Evolutionary conservation across 768 basidiomycete genomes (phyloP).

Genomic region (Calocybe indica): DNA sequence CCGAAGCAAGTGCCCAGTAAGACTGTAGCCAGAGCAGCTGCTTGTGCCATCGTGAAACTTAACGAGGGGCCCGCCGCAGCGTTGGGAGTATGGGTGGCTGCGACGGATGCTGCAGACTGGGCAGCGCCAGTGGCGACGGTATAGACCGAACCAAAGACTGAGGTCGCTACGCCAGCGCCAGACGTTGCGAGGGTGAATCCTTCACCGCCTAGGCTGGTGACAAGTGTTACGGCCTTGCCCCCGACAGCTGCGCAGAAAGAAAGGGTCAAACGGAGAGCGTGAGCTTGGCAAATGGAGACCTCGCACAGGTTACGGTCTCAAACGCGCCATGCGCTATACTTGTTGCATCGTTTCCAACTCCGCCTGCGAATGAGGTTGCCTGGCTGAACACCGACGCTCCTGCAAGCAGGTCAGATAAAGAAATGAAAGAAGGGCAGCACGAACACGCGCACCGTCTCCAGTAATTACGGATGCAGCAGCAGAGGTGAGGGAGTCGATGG

Average conservation of each 20-base stretch:
- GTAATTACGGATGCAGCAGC: slow-evolving; percentile 23
- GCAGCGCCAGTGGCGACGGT: slow-evolving; percentile 11
- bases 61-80: slow-evolving; percentile 17
- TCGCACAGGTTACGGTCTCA: slow-evolving; percentile 37
- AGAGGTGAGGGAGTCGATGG: slow-evolving; percentile 33
- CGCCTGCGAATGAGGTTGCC: slow-evolving; percentile 17
- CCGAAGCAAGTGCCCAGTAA: slow-evolving; percentile 34
- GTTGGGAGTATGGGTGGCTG: slow-evolving; percentile 9
- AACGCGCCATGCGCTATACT: slow-evolving; percentile 25
- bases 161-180: slow-evolving; percentile 22
- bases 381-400: slow-evolving; percentile 32
- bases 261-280: slow-evolving; percentile 14
- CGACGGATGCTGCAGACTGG: slow-evolving; percentile 5
- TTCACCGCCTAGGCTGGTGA: slow-evolving; percentile 53
- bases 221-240: slow-evolving; percentile 45
- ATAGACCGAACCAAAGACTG: neutral
- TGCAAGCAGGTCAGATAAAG: slow-evolving; percentile 6
- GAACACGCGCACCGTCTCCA: slow-evolving; percentile 18
- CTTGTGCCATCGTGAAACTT: slow-evolving; percentile 21
- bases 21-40: slow-evolving; percentile 29
- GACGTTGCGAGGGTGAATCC: slow-evolving; percentile 47
- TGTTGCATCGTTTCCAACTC: slow-evolving; percentile 22
- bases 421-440: neutral
- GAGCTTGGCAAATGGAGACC: neutral
- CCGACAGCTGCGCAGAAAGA: slow-evolving; percentile 37